These are phyloP conservation scores for Pleurozium schreberi DNA, from an alignment of 225 moss, liverwort and hornwort genomes.

Conservation along the genomic window DNA sequence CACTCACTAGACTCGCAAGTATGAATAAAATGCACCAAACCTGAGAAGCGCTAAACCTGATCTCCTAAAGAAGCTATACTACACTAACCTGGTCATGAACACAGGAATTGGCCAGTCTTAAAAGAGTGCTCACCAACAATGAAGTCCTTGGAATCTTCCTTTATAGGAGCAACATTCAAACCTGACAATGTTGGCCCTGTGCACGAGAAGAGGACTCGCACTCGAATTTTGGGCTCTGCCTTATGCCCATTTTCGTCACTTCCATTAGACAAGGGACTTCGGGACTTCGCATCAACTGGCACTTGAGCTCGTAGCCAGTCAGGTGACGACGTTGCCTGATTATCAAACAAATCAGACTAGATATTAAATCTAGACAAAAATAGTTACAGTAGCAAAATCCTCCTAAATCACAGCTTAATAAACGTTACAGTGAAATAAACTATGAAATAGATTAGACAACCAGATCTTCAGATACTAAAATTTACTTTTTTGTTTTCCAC, in stretches of 20 bases:
- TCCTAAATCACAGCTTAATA: not conserved
- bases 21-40: conserved; percentile 8
- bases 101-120: conserved; percentile 33
- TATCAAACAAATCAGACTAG: not conserved
- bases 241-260: conserved; percentile 15
- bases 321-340: conserved; percentile 27
- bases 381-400: not conserved
- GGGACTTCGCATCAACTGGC: conserved; percentile 39
- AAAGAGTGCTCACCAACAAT: conserved; percentile 32
- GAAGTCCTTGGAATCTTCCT: conserved; percentile 31
- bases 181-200: conserved; percentile 40
- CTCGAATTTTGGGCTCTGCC: conserved; percentile 31
- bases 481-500: not conserved
- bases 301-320: conserved; percentile 50
- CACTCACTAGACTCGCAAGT: conserved; percentile 1
- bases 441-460: not conserved
- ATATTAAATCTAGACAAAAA: not conserved
- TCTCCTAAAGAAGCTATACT: conserved; percentile 8
- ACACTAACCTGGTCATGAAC: conserved; percentile 32
- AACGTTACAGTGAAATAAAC: not conserved
- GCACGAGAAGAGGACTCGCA: conserved; percentile 39
- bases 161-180: conserved; percentile 22
- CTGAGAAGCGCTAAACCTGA: conserved; percentile 8
- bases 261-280: conserved; percentile 22
- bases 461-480: not conserved